Evolutionary conservation across 257 asterid species (phyloP), one percentile per base, ranked within the genome.

Genomic region (Plantago major): DNA sequence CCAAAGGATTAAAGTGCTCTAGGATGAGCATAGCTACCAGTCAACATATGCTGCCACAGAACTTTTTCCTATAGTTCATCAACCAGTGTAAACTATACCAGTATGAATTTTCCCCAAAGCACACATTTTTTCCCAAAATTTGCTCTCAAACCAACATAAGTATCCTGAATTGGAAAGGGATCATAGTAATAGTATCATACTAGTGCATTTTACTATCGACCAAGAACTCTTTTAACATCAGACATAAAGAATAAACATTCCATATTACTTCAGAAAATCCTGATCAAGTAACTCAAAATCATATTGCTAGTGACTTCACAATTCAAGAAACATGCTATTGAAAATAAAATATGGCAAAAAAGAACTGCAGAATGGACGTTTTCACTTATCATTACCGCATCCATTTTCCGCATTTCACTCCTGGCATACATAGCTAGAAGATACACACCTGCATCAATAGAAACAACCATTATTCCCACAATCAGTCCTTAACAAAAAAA

Each of bases 341-440:
- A 53, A 53, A 11, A 19, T 7, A 53, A 33, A 16, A 22, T 38
- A 37, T 0, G 30, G 1, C 15, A 13, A 11, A 38, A 12, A 26
- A 60, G 54, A 12, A 44, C 42, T 47, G 1, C 18, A 3, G 19
- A 47, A 4, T 3, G 26, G 26, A 22, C 26, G 26, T 22, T 1
- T 22, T 22, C 26, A 22, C 26, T 22, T 22, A 62, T 46, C 69
- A 56, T 82, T 82, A 89, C 97, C 81, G 83, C 92, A 14, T 93
- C 97, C 99, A 89, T 93, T 81, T 81, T 89, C 65, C 85, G 73
- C 94, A 89, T 93, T 62, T 89, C 99, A 47, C 83, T 69, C 67
- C 97, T 97, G 71, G 99, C 97, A 82, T 93, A 89, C 64, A 67
- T 94, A 59, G 97, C 97, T 40, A 93, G 96, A 70, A 89, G 87